Conservation (phyloP, 768 basidiomycete species). For the Hemileccinum rubropunctum region DNA sequence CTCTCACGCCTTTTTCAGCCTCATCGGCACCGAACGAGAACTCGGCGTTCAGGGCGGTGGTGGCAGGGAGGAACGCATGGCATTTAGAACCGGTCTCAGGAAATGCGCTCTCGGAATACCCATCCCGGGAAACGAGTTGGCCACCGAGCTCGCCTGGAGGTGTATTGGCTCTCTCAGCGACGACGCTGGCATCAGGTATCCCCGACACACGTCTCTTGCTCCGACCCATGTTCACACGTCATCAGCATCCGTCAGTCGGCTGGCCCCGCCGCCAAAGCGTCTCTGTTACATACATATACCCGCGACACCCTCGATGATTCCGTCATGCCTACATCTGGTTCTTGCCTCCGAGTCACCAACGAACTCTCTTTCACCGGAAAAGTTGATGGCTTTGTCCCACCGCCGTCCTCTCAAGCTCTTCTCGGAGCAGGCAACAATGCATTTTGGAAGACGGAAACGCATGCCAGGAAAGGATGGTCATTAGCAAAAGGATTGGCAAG, state of each 20-base stretch:
- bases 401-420: neutral
- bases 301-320: conserved; percentile 45
- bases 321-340: conserved; percentile 27
- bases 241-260: conserved; percentile 81
- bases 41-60: conserved; percentile 37
- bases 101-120: conserved; percentile 15
- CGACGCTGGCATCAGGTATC: conserved; percentile 77
- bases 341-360: conserved; percentile 18
- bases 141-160: conserved; percentile 80
- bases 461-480: conserved; percentile 24
- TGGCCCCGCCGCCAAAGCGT: conserved; percentile 77
- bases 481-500: conserved; percentile 21
- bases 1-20: conserved; percentile 66
- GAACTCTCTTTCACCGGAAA: conserved; percentile 23
- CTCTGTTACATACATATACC: conserved; percentile 73
- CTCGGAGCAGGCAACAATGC: conserved; percentile 26
- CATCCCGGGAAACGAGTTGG: conserved; percentile 59
- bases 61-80: conserved; percentile 39
- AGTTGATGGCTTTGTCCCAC: conserved; percentile 16
- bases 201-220: neutral
- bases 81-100: conserved; percentile 65
- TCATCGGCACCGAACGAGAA: conserved; percentile 78
- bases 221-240: conserved; percentile 2
- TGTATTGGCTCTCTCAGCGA: conserved; percentile 70
- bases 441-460: conserved; percentile 26